Evolutionary conservation across 2,329 filamentous ascomycete genomes (phyloP).

Genomic region (Fusarium secorum): DNA sequence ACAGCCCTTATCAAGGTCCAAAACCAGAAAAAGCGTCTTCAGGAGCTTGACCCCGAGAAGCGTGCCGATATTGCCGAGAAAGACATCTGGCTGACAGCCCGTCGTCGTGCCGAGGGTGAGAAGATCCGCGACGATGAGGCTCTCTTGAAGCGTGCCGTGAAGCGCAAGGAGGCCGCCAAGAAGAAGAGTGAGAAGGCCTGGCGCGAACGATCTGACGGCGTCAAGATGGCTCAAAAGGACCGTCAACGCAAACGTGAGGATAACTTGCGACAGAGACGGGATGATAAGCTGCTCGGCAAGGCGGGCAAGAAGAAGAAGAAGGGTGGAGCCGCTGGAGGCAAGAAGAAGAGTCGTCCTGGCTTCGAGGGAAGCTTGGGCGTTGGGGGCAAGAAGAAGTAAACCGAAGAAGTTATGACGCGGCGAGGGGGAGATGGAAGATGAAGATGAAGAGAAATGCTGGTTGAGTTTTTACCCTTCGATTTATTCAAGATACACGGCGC

Average conservation of each 20-base stretch:
- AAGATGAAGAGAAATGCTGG: conserved; percentile 20
- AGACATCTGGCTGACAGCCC: conserved; percentile 91
- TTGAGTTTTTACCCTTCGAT: conserved; percentile 20
- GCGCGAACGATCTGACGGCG: conserved; percentile 74
- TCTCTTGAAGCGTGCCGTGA: conserved; percentile 91
- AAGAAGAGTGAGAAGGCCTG: conserved; percentile 92
- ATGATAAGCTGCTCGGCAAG: conserved; percentile 71
- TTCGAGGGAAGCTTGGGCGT: conserved; percentile 74
- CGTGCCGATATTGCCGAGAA: conserved; percentile 90
- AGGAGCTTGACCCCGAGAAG: conserved; percentile 78
- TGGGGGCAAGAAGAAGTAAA: conserved; percentile 58
- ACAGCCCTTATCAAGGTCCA: conserved; percentile 86
- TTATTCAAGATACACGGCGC: conserved; percentile 37
- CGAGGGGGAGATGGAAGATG: neutral
- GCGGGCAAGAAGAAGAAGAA: conserved; percentile 66
- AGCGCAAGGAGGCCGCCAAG: conserved; percentile 90
- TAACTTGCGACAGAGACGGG: conserved; percentile 76
- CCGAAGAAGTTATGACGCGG: neutral
- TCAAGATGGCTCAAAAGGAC: conserved; percentile 78
- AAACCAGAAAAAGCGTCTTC: conserved; percentile 83
- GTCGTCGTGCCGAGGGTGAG: conserved; percentile 88
- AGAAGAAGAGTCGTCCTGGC: conserved; percentile 65
- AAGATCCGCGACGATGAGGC: conserved; percentile 86
- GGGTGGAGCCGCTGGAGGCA: conserved; percentile 39
- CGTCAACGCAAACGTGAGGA: conserved; percentile 84